These are phyloP conservation scores for Zizania latifolia DNA, from an alignment of 176 grass and related monocot species.

Conservation along the genomic window DNA sequence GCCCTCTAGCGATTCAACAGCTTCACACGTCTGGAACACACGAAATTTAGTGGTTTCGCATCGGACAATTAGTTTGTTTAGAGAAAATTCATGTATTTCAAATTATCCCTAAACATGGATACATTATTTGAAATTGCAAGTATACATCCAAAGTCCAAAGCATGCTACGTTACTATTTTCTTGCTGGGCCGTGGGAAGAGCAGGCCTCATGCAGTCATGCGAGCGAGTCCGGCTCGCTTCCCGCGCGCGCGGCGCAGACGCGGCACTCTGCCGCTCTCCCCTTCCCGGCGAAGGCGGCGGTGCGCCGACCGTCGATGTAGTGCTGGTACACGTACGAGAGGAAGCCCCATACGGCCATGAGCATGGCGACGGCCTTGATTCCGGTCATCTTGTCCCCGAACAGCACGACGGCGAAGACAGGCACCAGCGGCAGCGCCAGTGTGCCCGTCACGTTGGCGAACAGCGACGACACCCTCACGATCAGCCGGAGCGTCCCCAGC, in stretches of 20 bases:
- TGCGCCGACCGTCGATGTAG: constrained; percentile 46
- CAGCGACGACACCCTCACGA: constrained; percentile 56
- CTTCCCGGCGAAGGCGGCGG: not conserved
- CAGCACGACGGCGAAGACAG: constrained; percentile 64
- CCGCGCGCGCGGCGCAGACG: constrained; percentile 5
- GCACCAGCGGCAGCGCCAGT: constrained; percentile 55
- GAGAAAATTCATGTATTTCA: no score
- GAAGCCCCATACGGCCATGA: constrained; percentile 87
- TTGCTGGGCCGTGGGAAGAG: not conserved
- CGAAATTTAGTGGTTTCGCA: not conserved
- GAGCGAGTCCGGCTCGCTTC: not conserved
- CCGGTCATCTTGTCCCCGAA: constrained; percentile 76
- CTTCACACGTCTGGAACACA: not conserved
- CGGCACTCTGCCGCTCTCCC: constrained; percentile 1
- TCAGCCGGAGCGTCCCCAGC: constrained; percentile 37
- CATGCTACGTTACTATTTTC: no score
- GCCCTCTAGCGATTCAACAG: no score
- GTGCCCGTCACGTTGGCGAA: constrained; percentile 83
- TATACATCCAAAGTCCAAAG: no score
- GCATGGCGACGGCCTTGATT: constrained; percentile 56
- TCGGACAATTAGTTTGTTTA: not conserved
- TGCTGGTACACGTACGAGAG: constrained; percentile 80
- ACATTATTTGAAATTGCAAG: no score
- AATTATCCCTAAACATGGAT: no score
- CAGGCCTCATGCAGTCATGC: not conserved